Evolutionary conservation across 495 filamentous ascomycete species (phyloP), one percentile per base, ranked within the genome.

Genomic region (Oidiodendron maius): DNA sequence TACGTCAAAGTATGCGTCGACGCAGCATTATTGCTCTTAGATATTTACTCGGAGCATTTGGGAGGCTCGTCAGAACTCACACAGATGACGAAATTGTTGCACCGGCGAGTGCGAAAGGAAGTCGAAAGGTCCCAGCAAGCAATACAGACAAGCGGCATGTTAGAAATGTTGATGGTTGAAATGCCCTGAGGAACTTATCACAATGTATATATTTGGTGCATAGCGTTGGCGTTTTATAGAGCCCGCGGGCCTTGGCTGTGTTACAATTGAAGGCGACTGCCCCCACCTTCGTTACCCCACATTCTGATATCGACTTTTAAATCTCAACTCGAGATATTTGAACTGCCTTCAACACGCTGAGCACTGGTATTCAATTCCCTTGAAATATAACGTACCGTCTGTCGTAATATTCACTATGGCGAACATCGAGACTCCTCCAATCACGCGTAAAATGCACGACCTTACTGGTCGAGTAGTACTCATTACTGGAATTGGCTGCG

Each of bases 41-140:
- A 97, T 58, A 73, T 96, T 41, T 98, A 97, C 68, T 79, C 85
- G 10, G 80, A 86, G 45, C 84, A 89, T 52, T 71, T 93, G 44
- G 86, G 78, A 20, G 82, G 84, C 40, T 89, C 82, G 17, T 67
- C 75, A 0, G 81, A 87, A 61, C 77, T 96, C 37, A 87, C 89
- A 42, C 66, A 66, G 32, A 68, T 78, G 52, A 71, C 96, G 50
- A 71, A 74, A 50, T 61, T 64, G 22, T 68, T 97, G 51, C 81
- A 84, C 53, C 64, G 70, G 26, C 72, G 78, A 22, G 90, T 96
- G 15, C 77, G 80, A 20, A 65, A 74, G 20, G 86, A 93, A 64
- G 86, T 91, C 16, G 87, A 94, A 62, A 78, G 80, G 58, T 81
- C 85, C 12, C 86, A 95, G 61, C 75, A 83, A 62, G 88, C 89